phyloP scores from a whole-genome alignment of 2,329 filamentous ascomycete genomes.

The Colletotrichum theobromicola region DNA sequence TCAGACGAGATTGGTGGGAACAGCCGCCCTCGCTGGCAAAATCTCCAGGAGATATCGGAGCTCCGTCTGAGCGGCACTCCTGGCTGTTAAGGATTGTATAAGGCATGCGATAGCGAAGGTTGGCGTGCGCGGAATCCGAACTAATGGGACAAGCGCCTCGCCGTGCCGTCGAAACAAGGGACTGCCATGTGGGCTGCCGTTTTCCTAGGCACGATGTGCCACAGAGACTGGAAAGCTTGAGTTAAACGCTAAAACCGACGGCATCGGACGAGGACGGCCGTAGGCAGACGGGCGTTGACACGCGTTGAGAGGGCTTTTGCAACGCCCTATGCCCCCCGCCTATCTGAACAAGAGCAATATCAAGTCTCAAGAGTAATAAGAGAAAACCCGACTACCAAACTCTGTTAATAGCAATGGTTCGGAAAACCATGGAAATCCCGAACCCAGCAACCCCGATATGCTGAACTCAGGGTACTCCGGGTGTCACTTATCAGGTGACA shows the following conservation, averaged over 20 bases:
- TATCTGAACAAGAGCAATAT: background rate
- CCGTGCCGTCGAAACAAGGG: background rate
- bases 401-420: background rate
- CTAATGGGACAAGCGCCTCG: background rate
- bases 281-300: background rate
- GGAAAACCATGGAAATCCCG: background rate
- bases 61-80: background rate
- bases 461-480: background rate
- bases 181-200: background rate
- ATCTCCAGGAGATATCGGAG: background rate
- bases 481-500: background rate
- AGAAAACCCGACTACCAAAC: background rate
- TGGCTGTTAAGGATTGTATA: background rate
- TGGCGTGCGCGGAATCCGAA: background rate
- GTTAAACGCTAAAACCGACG: background rate
- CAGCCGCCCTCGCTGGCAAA: background rate
- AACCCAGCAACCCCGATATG: background rate
- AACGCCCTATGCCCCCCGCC: background rate
- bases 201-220: background rate
- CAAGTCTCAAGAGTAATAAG: background rate
- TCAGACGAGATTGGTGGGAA: background rate
- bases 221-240: background rate
- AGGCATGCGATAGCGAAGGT: background rate
- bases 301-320: background rate
- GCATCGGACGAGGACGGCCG: background rate